Base-by-base conservation (phyloP, 306 rosid genomes). In the Vigna angularis region DNA sequence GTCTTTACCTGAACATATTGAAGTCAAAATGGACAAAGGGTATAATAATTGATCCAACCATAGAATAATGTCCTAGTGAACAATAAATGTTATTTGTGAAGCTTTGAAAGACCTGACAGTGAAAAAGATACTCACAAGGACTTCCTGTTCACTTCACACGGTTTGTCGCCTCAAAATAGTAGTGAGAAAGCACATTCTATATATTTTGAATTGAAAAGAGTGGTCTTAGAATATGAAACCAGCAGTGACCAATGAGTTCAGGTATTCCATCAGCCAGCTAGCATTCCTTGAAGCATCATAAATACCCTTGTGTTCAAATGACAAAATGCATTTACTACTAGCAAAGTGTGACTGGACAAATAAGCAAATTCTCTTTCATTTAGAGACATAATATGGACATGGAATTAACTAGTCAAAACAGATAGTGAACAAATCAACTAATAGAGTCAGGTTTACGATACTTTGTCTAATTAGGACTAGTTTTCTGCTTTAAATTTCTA, bases 231-330 rank as follows among this genome's bases (percentile, higher is more conserved):
- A 69, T 48, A 24, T 9, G 24, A 14, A 49, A 49, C 45, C 74
- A 26, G 4, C 38, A 49, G 59, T 15, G 13, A 45, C 58, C 78
- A 38, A 38, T 36, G 70, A 59, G 34, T 59, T 44, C 4, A 74
- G 50, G 69, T 20, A 20, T 52, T 65, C 8, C 22, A 61, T 66
- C 61, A 44, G 57, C 56, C 56, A 22, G 58, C 70, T 45, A 44
- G 18, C 48, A 2, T 64, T 64, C 50, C 32, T 12, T 17, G 51
- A 65, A 65, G 10, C 51, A 65, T 65, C 71, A 2, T 65, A 40
- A 30, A 65, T 65, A 50, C 18, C 70, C 26, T 64, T 38, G 30
- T 65, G 40, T 18, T 38, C 18, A 40, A 36, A 38, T 36, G 50
- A 38, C 50, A 64, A 44, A 34, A 36, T n/a, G 9, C 69, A 8